These are phyloP conservation scores for Quercus tomentella DNA, from an alignment of 331 rosid species.

Conservation along the genomic window DNA sequence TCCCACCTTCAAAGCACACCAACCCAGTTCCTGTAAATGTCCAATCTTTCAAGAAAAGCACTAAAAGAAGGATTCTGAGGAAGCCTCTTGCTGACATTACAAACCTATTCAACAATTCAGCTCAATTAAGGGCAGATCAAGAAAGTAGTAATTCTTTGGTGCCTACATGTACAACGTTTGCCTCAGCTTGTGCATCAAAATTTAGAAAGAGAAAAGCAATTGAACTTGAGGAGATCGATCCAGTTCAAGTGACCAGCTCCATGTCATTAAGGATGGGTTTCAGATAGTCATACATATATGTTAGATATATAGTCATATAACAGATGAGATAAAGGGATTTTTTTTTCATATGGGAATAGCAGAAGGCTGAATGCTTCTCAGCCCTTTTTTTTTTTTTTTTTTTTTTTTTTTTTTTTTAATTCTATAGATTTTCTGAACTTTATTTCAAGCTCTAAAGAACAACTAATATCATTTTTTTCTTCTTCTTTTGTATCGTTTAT, in stretches of 20 bases:
- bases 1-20: not conserved
- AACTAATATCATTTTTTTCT: no score
- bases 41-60: conserved; percentile 17
- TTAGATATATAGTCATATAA: no score
- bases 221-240: not conserved
- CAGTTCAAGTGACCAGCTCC: not conserved
- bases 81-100: conserved; percentile 41
- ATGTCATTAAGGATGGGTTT: conserved; percentile 44
- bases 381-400: no score
- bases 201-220: not conserved
- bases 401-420: no score
- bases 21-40: conserved; percentile 1
- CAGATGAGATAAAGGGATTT: not conserved
- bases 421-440: no score
- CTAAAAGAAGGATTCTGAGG: conserved; percentile 14
- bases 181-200: not conserved
- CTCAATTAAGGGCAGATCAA: not conserved
- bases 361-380: not conserved
- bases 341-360: no score
- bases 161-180: not conserved
- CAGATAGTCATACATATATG: conserved; percentile 17
- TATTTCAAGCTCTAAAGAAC: no score
- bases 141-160: not conserved
- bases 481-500: no score
- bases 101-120: not conserved